Conservation (phyloP, 805 yeast species). For the Kurtzmaniella fragi region DNA sequence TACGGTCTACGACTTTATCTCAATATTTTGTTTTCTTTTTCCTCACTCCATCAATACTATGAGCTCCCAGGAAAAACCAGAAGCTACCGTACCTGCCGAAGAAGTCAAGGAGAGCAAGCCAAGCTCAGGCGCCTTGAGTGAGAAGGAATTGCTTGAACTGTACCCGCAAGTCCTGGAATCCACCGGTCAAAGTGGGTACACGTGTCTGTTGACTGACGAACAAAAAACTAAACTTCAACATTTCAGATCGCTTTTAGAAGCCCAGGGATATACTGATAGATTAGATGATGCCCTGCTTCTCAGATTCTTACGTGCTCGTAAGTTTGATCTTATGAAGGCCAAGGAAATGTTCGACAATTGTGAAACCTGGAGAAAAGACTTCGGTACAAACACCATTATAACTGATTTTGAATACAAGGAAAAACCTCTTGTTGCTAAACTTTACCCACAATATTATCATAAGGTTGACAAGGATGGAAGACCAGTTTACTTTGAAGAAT, state of each 20-base stretch:
- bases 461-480: slow-evolving; percentile 96
- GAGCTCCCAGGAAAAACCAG: background rate
- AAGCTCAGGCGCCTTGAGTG: slow-evolving; percentile 17
- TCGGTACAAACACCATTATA: slow-evolving; percentile 81
- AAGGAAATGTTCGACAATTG: slow-evolving; percentile 78
- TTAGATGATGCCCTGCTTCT: slow-evolving; percentile 80
- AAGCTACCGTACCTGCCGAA: background rate
- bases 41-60: too few species aligned
- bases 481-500: slow-evolving; percentile 90
- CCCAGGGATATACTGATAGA: slow-evolving; percentile 67
- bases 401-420: slow-evolving; percentile 89
- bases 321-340: slow-evolving; percentile 79
- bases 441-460: slow-evolving; percentile 96
- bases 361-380: slow-evolving; percentile 88
- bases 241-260: slow-evolving; percentile 53
- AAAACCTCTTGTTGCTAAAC: slow-evolving; percentile 82
- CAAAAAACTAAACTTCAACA: slow-evolving; percentile 58
- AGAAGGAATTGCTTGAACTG: slow-evolving; percentile 44
- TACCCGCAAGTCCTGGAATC: slow-evolving; percentile 68
- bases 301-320: slow-evolving; percentile 92
- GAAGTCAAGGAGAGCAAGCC: background rate
- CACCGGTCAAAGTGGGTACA: slow-evolving; percentile 64
- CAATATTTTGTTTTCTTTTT: too few species aligned
- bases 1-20: background rate
- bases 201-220: slow-evolving; percentile 69